Percentiles rank a stretch among this genome's conserved stretches.
Evolutionary conservation across 768 basidiomycete species (phyloP).

Genomic region (Aureoboletus auriporus): DNA sequence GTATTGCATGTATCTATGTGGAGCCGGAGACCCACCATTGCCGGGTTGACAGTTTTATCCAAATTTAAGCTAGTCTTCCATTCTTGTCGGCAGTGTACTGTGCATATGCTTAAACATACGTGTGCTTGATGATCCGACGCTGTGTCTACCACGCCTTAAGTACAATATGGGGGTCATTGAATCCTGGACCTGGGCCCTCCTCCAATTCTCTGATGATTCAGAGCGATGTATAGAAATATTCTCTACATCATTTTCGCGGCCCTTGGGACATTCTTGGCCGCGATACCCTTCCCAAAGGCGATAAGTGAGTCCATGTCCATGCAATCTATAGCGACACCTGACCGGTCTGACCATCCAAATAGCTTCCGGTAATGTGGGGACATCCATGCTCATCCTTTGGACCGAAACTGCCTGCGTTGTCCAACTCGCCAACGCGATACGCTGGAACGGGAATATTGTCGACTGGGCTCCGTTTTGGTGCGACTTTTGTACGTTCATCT

Average conservation of each 20-base stretch:
- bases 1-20: too few species aligned
- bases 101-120: background rate
- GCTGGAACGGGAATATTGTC: conserved; percentile 33
- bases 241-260: conserved; percentile 33
- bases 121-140: background rate
- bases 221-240: conserved; percentile 8
- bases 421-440: conserved; percentile 32
- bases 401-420: conserved; percentile 21
- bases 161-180: background rate
- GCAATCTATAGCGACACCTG: background rate
- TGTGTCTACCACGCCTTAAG: background rate
- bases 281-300: conserved; percentile 51
- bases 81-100: background rate
- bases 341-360: background rate
- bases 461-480: conserved; percentile 45
- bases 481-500: conserved; percentile 45
- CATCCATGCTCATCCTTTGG: conserved; percentile 33
- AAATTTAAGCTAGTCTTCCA: background rate
- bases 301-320: conserved; percentile 36
- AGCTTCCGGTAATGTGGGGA: conserved; percentile 30
- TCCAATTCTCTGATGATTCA: too few species aligned
- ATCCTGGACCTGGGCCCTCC: too few species aligned
- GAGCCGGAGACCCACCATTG: too few species aligned
- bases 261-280: conserved; percentile 34
- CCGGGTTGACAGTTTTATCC: too few species aligned